Evolutionary conservation across 2,329 filamentous ascomycete species (phyloP), one percentile per base, ranked within the genome.

Genomic region (Claviceps sp.): DNA sequence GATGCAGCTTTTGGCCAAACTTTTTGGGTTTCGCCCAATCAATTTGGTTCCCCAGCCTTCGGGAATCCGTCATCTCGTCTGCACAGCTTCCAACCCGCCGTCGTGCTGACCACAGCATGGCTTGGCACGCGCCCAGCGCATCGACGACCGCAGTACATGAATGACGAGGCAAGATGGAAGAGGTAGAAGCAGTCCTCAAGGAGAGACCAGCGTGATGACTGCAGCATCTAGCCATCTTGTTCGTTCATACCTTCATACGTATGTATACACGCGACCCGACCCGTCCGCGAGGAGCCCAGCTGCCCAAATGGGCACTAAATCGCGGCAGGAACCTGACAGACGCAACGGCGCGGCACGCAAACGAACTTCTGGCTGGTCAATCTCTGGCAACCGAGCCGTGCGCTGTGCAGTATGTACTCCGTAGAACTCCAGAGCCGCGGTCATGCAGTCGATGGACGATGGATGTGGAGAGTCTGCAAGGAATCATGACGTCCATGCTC

Each of bases 271-370:
- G 44, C 44, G 26, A 45, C 26, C 26, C 17, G 16, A 20, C 14
- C 43, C 13, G 40, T 65, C 40, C 40, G 20, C 6, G 11, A 16
- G 4, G 26, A 29, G 26, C 26, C 26, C 8, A 29, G 16, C 13
- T 44, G 42, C 22, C 42, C 42, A 29, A 29, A 29, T 29, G 14
- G 20, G 22, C 42, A 44, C 11, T 16, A 16, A 23, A 5, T 13
- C 20, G 20, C 42, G 23, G 20, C 26, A 29, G 20, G 42, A 44
- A 23, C 17, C 42, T 23, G 22, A 44, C 26, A 44, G 42, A 13
- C 11, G 20, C 42, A n/a, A 22, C 42, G 20, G 42, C 42, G 23
- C 42, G 20, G 20, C 42, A 44, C 20, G 7, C 11, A 42, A 20
- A 22, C 17, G 22, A 5, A 43, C 11, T 23, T 23, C 22, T 43